Evolutionary conservation across 2,329 filamentous ascomycete species (phyloP).

Genomic region (Aspergillus thermomutatus): DNA sequence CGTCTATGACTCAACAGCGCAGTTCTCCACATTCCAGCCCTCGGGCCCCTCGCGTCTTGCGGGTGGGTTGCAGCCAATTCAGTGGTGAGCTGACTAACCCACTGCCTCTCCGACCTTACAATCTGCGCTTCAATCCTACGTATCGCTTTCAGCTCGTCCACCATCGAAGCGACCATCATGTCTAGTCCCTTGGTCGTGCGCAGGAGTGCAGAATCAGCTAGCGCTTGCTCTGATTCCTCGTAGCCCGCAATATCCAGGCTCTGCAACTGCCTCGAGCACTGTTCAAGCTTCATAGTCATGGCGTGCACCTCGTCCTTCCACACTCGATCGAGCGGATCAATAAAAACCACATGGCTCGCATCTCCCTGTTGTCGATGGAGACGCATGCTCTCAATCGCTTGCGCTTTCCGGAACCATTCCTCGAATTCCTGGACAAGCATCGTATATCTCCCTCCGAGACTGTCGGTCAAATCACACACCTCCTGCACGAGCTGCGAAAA

Average conservation of each 20-base stretch:
- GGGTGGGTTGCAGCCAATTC: constrained; percentile 15
- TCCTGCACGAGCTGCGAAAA: constrained; percentile 41
- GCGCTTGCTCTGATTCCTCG: constrained; percentile 17
- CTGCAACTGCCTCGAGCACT: constrained; percentile 33
- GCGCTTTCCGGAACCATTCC: constrained; percentile 32
- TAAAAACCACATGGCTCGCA: constrained; percentile 23
- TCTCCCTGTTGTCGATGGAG: constrained; percentile 7
- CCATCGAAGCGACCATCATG: constrained; percentile 32
- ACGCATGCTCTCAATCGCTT: constrained; percentile 22
- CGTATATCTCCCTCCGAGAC: constrained; percentile 27
- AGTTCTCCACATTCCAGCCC: constrained; percentile 27
- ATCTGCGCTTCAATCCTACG: constrained; percentile 34
- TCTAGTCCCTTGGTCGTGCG: constrained; percentile 27
- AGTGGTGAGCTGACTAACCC: constrained; percentile 29
- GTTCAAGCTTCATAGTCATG: constrained; percentile 32
- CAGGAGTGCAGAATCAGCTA: constrained; percentile 30
- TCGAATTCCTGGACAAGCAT: constrained; percentile 32
- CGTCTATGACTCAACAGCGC: constrained; percentile 9
- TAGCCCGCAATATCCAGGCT: constrained; percentile 35
- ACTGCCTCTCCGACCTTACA: constrained; percentile 31
- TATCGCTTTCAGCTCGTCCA: constrained; percentile 36
- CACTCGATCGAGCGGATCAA: constrained; percentile 30
- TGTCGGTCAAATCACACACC: constrained; percentile 30
- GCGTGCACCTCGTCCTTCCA: constrained; percentile 35
- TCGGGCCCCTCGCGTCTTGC: constrained; percentile 10